Evolutionary conservation across 2,329 filamentous ascomycete species (phyloP).

Genomic region (Trichoderma lentiforme): DNA sequence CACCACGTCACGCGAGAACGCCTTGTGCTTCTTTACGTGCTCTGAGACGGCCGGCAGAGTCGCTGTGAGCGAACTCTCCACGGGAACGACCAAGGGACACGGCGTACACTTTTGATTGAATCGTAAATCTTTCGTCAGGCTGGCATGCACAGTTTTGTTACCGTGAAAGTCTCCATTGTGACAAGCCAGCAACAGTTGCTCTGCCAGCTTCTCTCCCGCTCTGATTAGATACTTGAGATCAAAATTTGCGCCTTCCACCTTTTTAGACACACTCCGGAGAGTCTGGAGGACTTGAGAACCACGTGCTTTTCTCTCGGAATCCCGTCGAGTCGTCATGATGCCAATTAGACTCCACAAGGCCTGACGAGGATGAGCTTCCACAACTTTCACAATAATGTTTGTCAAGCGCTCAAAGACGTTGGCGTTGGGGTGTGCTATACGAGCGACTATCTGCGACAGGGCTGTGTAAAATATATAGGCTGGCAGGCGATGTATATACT

Average conservation of each 20-base stretch:
- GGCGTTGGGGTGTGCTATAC: conserved; percentile 81
- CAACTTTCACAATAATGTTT: conserved; percentile 81
- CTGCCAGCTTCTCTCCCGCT: conserved; percentile 77
- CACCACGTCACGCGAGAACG: conserved; percentile 82
- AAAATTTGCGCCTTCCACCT: conserved; percentile 46
- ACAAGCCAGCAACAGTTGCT: conserved; percentile 77
- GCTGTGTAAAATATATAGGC: conserved; percentile 78
- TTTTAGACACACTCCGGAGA: conserved; percentile 47
- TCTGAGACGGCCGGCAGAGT: conserved; percentile 74
- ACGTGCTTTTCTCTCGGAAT: conserved; percentile 58
- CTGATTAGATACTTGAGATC: conserved; percentile 71
- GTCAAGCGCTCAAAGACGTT: conserved; percentile 75
- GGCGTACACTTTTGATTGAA: conserved; percentile 85
- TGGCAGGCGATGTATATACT: conserved; percentile 70
- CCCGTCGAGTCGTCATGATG: conserved; percentile 75
- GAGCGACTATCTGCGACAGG: conserved; percentile 90
- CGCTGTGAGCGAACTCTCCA: conserved; percentile 79
- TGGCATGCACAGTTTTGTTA: conserved; percentile 66
- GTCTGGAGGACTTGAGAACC: conserved; percentile 52
- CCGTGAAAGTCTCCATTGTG: conserved; percentile 70
- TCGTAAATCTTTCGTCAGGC: conserved; percentile 70
- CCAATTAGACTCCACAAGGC: conserved; percentile 88
- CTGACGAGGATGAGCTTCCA: conserved; percentile 82
- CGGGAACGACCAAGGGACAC: conserved; percentile 81
- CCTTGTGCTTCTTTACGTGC: conserved; percentile 71